Percentiles rank a stretch among this genome's conserved stretches.
phyloP scores from a whole-genome alignment of 345 rosid genomes.

The Hibiscus mutabilis region DNA sequence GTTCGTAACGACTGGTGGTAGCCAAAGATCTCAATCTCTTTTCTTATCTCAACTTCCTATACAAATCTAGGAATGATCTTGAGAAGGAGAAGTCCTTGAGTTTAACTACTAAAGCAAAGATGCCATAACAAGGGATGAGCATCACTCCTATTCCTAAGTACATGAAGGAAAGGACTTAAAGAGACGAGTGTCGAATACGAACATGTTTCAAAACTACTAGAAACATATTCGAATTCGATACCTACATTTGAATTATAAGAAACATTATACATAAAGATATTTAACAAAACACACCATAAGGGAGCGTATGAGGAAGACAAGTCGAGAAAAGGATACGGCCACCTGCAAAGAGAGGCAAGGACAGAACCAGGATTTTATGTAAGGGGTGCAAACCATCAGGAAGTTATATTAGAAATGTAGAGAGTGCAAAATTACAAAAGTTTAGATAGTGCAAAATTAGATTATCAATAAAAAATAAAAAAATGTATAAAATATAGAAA shows the following conservation, averaged over 20 bases:
- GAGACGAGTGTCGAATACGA: neutral
- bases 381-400: too few relatives aligned
- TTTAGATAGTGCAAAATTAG: too few relatives aligned
- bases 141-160: slow-evolving; percentile 59
- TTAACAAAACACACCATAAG: slow-evolving; percentile 40
- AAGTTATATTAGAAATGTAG: too few relatives aligned
- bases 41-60: slow-evolving; percentile 22
- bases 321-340: slow-evolving; percentile 95
- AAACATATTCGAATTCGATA: neutral
- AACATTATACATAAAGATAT: neutral
- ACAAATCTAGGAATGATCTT: slow-evolving; percentile 39
- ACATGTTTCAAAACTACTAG: neutral
- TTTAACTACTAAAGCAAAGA: slow-evolving; percentile 56
- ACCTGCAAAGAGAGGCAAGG: slow-evolving; percentile 63
- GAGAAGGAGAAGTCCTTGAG: slow-evolving; percentile 48
- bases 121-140: slow-evolving; percentile 63
- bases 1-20: neutral
- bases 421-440: too few relatives aligned
- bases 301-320: slow-evolving; percentile 68
- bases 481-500: too few relatives aligned
- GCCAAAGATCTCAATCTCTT: neutral
- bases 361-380: too few relatives aligned
- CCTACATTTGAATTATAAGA: too few relatives aligned
- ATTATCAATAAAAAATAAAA: too few relatives aligned
- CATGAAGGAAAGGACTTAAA: slow-evolving; percentile 37